These are phyloP conservation scores for Dianthus caryophyllus DNA, from an alignment of 148 eudicot genomes.

Conservation along the genomic window DNA sequence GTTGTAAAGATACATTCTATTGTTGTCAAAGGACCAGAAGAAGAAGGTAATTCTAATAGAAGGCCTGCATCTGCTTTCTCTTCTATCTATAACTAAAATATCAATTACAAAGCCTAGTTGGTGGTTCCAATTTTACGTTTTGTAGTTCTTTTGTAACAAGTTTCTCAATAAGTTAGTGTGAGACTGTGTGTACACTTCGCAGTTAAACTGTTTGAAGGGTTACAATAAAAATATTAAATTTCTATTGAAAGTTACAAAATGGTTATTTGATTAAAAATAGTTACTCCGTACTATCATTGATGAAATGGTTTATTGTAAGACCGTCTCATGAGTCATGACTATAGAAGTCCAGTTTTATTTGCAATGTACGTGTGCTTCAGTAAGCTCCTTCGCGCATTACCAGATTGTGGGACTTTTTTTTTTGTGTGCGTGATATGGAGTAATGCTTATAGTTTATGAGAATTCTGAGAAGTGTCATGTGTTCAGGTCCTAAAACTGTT, in stretches of 20 bases:
- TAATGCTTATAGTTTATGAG: neutral
- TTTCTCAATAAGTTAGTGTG: too few relatives aligned
- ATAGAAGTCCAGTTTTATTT: neutral
- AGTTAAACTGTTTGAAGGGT: too few relatives aligned
- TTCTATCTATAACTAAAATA: neutral
- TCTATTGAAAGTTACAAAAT: too few relatives aligned
- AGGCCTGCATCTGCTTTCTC: neutral
- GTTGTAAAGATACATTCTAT: slow-evolving; percentile 84
- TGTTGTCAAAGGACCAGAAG: slow-evolving; percentile 73
- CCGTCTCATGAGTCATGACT: too few relatives aligned
- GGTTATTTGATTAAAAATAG: too few relatives aligned
- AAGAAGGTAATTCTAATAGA: slow-evolving; percentile 53
- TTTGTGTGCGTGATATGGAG: too few relatives aligned
- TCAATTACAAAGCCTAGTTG: neutral
- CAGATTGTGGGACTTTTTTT: neutral
- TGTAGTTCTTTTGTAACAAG: too few relatives aligned
- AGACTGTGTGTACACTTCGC: too few relatives aligned
- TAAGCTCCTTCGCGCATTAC: neutral
- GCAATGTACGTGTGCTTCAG: neutral
- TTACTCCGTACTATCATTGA: too few relatives aligned
- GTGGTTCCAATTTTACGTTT: neutral
- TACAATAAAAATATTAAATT: too few relatives aligned
- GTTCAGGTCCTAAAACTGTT: slow-evolving; percentile 89
- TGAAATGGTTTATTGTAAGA: too few relatives aligned
- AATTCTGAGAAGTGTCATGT: slow-evolving; percentile 16